Base-by-base conservation (phyloP, 2,329 filamentous ascomycete species). In the Claviceps fusiformis region DNA sequence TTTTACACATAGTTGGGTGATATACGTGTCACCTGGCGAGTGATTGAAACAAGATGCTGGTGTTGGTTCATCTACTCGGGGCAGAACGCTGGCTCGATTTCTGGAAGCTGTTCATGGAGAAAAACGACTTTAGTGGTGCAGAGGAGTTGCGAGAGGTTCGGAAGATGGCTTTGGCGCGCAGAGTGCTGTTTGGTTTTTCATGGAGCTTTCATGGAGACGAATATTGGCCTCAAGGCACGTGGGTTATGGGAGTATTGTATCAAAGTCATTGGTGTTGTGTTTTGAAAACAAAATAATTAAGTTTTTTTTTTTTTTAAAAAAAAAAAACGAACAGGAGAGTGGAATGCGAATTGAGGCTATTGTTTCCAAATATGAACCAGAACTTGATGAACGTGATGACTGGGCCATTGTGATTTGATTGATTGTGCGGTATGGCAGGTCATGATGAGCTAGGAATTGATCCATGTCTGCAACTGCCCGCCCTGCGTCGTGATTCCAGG, bases 1-100 rank as follows among this genome's bases (percentile, higher is more conserved):
- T 50, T 19, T 49, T 6, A 45, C 47, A 56, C 51, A 56, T 56
- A 46, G 29, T 46, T 33, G 39, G 51, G 37, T 54, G 45, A 48
- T 49, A 8, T 46, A 47, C 24, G 31, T 46, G 51, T 43, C 45
- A 43, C 39, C 39, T 45, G 41, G n/a, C 39, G n/a, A 37, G 11
- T 24, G 41, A 27, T 19, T 7, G 17, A 19, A 31, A 19, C 45
- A n/a, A 35, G 33, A 49, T 4, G 27, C 15, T 37, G 24, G 27
- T 5, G 29, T 35, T 39, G 46, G 17, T 13, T 17, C 4, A 31
- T 54, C 17, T 10, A 44, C 5, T 43, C 13, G 46, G 24, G 46
- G 17, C 52, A 50, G 37, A 17, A 17, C 29, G 6, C 35, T 47
- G 45, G 44, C 9, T 11, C 35, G 52, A 54, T 49, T 54, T 48